Evolutionary conservation across 2,329 filamentous ascomycete species (phyloP).

Genomic region (Chrysosporium keratinophilum): DNA sequence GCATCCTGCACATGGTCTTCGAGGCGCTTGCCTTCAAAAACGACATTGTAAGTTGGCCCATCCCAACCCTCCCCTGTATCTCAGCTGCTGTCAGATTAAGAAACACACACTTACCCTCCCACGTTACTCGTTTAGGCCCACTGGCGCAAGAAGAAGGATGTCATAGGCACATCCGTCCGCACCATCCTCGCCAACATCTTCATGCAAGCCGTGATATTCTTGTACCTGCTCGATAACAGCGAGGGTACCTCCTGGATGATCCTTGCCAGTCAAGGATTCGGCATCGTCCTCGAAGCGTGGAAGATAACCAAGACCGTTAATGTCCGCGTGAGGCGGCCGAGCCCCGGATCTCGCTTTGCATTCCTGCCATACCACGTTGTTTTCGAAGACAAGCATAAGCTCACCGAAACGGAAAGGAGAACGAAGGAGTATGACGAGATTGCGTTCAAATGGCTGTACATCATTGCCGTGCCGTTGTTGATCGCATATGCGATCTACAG

Average conservation of each 20-base stretch:
- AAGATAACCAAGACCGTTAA: constrained; percentile 95
- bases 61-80: background rate
- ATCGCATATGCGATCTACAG: constrained; percentile 85
- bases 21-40: constrained; percentile 95
- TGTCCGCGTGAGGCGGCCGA: constrained; percentile 63
- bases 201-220: constrained; percentile 92
- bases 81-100: background rate
- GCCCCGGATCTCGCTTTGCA: constrained; percentile 58
- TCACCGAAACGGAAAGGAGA: constrained; percentile 91
- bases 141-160: constrained; percentile 99
- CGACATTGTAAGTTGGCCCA: constrained; percentile 55
- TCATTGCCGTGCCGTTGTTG: constrained; percentile 77
- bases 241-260: constrained; percentile 99
- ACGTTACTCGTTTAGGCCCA: constrained; percentile 46
- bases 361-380: constrained; percentile 68
- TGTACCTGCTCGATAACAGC: constrained; percentile 94
- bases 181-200: constrained; percentile 95
- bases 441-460: constrained; percentile 95
- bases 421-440: constrained; percentile 98
- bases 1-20: constrained; percentile 83
- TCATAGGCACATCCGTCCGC: constrained; percentile 88
- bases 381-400: constrained; percentile 94
- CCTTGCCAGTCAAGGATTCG: constrained; percentile 79
- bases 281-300: constrained; percentile 71
- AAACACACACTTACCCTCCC: background rate